These are phyloP conservation scores for Trichophyton schoenleinii DNA, from an alignment of 2,329 filamentous ascomycete species.

Conservation along the genomic window DNA sequence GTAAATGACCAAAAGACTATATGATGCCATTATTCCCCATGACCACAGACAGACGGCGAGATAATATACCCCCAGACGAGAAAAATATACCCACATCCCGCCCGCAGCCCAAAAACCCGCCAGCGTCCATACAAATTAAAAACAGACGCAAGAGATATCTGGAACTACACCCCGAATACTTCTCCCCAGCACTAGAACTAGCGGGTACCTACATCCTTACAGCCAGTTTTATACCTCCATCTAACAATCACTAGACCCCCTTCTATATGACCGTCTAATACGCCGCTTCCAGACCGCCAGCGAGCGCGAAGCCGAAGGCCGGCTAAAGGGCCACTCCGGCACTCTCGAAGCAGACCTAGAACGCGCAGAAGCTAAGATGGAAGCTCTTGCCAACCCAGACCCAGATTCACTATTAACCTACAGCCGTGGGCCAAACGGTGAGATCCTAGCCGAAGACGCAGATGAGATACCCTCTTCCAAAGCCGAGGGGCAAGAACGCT, in stretches of 20 bases:
- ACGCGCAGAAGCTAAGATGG: conserved; percentile 63
- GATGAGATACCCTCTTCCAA: conserved; percentile 47
- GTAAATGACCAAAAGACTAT: not conserved
- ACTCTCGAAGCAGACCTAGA: conserved; percentile 65
- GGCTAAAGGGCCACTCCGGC: conserved; percentile 63
- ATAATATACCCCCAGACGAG: not conserved
- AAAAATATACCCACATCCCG: not conserved
- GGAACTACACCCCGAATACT: conserved; percentile 59
- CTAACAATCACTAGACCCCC: conserved; percentile 45
- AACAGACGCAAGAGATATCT: conserved; percentile 71
- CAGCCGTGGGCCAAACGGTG: conserved; percentile 39
- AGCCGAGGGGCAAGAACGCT: conserved; percentile 55
- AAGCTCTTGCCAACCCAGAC: conserved; percentile 45
- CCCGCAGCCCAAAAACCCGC: conserved; percentile 8
- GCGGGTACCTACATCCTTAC: conserved; percentile 35
- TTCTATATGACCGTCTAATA: conserved; percentile 70
- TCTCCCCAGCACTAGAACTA: conserved; percentile 48
- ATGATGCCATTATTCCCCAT: conserved; percentile 28
- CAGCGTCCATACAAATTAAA: conserved; percentile 44
- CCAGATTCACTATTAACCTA: conserved; percentile 40
- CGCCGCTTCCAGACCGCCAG: conserved; percentile 60
- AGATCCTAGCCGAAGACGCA: conserved; percentile 46
- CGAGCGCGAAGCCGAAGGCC: conserved; percentile 62
- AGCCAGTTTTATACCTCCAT: not conserved
- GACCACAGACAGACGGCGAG: conserved; percentile 16